Percentiles rank a stretch among this genome's conserved stretches.
These are phyloP conservation scores for Actinomortierella wolfii DNA, from an alignment of 371 early-diverging fungal species.

Conservation along the genomic window DNA sequence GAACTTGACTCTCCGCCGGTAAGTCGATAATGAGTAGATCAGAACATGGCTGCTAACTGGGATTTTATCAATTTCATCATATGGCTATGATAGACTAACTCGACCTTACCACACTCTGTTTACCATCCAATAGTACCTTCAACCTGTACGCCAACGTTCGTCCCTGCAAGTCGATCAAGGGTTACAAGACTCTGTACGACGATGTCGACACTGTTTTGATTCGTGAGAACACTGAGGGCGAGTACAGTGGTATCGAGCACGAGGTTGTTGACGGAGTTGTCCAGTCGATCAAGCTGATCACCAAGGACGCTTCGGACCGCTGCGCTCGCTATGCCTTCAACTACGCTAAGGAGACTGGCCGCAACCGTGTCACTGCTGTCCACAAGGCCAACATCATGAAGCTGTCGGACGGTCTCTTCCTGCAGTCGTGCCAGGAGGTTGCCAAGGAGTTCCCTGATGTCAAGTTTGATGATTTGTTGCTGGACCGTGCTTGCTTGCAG, in stretches of 20 bases:
- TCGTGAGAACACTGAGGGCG: conserved; percentile 99
- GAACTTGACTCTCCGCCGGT: conserved; percentile 94
- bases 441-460: conserved; percentile 92
- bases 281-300: conserved; percentile 98
- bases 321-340: conserved; percentile 95
- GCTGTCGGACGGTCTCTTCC: conserved; percentile 96
- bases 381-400: conserved; percentile 98
- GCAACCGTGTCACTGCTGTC: conserved; percentile 92
- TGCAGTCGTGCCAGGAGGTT: conserved; percentile 90
- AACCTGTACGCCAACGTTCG: conserved; percentile 98
- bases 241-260: conserved; percentile 99
- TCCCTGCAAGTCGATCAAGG: conserved; percentile 94
- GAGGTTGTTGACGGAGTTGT: conserved; percentile 96
- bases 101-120: too few species aligned
- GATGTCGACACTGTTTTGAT: conserved; percentile 97
- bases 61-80: too few species aligned
- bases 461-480: conserved; percentile 87
- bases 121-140: conserved; percentile 70
- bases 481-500: conserved; percentile 93
- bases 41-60: too few species aligned
- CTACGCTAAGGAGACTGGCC: conserved; percentile 88
- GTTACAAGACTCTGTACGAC: conserved; percentile 95
- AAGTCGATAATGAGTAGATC: conserved; percentile 9
- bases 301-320: conserved; percentile 92
- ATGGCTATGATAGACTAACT: too few species aligned